A percentile compares a stretch with the other conserved stretches of the same genome.
Evolutionary conservation across 306 rosid species (phyloP).

Genomic region (Rubus idaeus): DNA sequence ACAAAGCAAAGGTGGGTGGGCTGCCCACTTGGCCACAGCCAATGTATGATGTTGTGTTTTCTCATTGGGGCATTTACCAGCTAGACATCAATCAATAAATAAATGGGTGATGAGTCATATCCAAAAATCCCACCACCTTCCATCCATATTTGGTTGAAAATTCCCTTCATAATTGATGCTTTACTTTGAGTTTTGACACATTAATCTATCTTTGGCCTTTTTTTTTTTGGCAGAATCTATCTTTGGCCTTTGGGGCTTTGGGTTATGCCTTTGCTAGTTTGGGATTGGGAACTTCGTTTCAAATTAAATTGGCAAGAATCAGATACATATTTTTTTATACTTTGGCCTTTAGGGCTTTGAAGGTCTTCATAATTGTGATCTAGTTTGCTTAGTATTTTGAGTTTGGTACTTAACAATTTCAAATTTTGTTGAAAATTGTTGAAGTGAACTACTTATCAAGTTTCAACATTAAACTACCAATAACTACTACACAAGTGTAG

Average conservation of each 20-base stretch:
- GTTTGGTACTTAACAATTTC: too few relatives aligned
- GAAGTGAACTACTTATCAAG: neutral
- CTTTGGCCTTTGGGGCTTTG: neutral
- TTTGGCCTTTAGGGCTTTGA: neutral
- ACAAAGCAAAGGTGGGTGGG: slow-evolving; percentile 30
- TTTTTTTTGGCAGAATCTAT: too few relatives aligned
- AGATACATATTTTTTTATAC: too few relatives aligned
- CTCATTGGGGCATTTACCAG: neutral
- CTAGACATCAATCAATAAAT: neutral
- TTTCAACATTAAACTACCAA: neutral
- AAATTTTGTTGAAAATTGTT: too few relatives aligned
- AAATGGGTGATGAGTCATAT: neutral
- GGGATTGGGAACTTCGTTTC: too few relatives aligned
- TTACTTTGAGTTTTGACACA: neutral
- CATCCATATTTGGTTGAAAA: neutral
- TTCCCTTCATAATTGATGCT: neutral
- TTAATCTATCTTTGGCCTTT: neutral
- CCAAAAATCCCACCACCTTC: neutral
- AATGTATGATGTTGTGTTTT: slow-evolving; percentile 5
- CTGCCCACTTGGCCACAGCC: slow-evolving; percentile 12
- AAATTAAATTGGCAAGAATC: too few relatives aligned
- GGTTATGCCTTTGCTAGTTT: too few relatives aligned
- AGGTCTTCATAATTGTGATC: too few relatives aligned
- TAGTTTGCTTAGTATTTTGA: neutral
- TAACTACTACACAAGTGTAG: neutral